phyloP scores from a whole-genome alignment of 345 rosid species.

The Kandelia obovata region DNA sequence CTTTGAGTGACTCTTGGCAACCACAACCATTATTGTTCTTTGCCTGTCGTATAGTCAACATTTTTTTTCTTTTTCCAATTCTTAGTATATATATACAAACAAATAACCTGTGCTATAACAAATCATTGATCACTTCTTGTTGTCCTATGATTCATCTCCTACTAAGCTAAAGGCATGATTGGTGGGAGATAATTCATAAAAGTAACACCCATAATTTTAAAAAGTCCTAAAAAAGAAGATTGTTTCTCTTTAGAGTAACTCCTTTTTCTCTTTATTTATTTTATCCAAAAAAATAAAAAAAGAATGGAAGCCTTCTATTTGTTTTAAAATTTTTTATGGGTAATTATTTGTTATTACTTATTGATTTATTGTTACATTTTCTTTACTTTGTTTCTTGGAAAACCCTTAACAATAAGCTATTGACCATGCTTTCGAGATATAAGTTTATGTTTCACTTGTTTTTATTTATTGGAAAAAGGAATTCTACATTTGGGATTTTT shows the following conservation, averaged over 20 bases:
- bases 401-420: constrained; percentile 3
- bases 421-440: neutral
- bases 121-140: constrained; percentile 17
- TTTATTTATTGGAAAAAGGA: neutral
- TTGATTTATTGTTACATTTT: neutral
- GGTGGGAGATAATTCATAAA: neutral
- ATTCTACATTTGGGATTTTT: neutral
- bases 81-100: too few relatives aligned
- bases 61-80: too few relatives aligned
- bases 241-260: neutral
- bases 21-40: too few relatives aligned
- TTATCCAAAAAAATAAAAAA: neutral
- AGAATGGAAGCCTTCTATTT: constrained; percentile 19
- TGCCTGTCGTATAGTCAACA: too few relatives aligned
- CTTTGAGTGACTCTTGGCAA: too few relatives aligned
- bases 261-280: too few relatives aligned
- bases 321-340: neutral
- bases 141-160: neutral
- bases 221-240: constrained; percentile 4
- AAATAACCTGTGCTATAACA: too few relatives aligned
- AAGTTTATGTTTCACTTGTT: neutral
- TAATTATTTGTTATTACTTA: constrained; percentile 4
- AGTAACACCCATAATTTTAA: neutral
- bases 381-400: neutral
- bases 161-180: neutral